Base-by-base conservation (phyloP, 345 rosid genomes). In the Cardiospermum halicacabum region DNA sequence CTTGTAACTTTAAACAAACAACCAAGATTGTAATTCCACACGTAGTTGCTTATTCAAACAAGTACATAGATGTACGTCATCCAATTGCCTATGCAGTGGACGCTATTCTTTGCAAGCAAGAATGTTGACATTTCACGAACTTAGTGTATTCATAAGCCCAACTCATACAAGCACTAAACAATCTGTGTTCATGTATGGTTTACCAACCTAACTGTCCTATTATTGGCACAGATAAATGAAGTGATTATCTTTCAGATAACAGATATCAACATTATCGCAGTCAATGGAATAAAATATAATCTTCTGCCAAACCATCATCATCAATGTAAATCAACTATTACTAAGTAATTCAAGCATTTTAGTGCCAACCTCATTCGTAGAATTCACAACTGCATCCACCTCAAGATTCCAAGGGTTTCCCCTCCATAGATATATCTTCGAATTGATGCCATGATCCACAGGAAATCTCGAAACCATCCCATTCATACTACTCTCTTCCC, bases 351-450 rank as follows among this genome's bases (percentile, higher is more conserved):
- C 24, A 70, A 69, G 65, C 21, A 15, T 27, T 9, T 21, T 21
- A 49, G 61, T 62, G 65, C 69, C 85, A 58, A 84, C 99, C 97
- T 94, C 99, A 73, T 91, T 94, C 7, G 99, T 85, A 13, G 99
- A 89, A 73, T 94, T 94, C 54, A 94, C 99, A 72, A 94, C 97
- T 64, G 96, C 96, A 82, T 94, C 97, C 27, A 94, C 97, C 75
- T 89, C 96, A 37, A 94, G 89, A 84, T 84, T 94, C 99, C 99
- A 94, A 0, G 99, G 99, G 70, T 79, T 79, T 53, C 97, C 99
- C 77, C 95, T 84, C 99, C 99, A 94, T 15, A 94, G 69, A 66
- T 89, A 89, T 51, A 94, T 89, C 77, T 77, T 89, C 0, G 86
- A 83, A 79, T 89, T 94, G 57, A 89, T 84, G 57, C 91, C 93